Evolutionary conservation across 768 basidiomycete species (phyloP).

Genomic region (Bullera alba): DNA sequence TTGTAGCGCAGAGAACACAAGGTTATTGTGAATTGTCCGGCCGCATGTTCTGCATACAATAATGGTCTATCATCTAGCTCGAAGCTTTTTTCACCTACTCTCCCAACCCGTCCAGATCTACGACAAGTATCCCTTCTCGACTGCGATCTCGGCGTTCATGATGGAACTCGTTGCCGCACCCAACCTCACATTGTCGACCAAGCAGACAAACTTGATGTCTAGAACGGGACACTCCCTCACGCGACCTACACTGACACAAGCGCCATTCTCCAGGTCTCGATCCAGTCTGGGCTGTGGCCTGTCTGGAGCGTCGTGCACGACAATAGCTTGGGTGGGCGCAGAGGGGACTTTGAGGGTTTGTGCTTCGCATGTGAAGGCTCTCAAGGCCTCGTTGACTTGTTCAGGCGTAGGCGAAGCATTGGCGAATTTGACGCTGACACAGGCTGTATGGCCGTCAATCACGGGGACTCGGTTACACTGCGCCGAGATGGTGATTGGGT

Average conservation of each 20-base stretch:
- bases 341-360: conserved; percentile 66
- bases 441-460: conserved; percentile 88
- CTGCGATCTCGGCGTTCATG: conserved; percentile 95
- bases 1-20: no score
- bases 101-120: no score
- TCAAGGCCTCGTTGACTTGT: conserved; percentile 75
- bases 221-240: conserved; percentile 84
- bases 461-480: conserved; percentile 93
- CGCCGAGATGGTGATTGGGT: conserved; percentile 82
- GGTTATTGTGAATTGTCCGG: no score
- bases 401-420: conserved; percentile 78
- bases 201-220: conserved; percentile 90
- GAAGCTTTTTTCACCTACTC: no score
- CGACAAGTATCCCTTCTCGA: conserved; percentile 63
- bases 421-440: conserved; percentile 77
- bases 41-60: no score
- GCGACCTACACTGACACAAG: conserved; percentile 82
- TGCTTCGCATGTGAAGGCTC: conserved; percentile 66
- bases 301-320: conserved; percentile 87
- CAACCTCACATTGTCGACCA: conserved; percentile 88
- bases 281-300: conserved; percentile 91
- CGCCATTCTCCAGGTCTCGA: conserved; percentile 79
- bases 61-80: no score
- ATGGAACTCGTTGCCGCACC: conserved; percentile 95
- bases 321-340: conserved; percentile 74